Conservation (phyloP, 352 stramenopile genomes). For the Pythium rhizo-oryzae region DNA sequence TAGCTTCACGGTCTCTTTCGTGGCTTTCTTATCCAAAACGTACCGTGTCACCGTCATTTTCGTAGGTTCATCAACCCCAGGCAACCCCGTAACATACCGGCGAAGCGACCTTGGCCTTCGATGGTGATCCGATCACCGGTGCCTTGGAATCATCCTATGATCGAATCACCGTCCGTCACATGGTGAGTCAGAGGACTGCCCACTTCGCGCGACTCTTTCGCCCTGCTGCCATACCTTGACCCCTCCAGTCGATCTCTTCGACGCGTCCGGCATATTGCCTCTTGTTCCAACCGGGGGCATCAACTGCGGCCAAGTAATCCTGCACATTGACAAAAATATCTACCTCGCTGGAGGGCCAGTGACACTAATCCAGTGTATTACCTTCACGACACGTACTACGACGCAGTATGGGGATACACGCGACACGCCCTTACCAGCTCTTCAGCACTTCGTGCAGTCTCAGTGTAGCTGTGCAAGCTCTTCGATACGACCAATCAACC, state of each 20-base stretch:
- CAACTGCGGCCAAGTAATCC: no score
- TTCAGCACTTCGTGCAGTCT: not conserved
- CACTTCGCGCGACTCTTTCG: not conserved
- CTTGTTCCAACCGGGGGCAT: not conserved
- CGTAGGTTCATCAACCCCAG: not conserved
- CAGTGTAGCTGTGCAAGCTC: slow-evolving; percentile 80
- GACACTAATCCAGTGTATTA: not conserved
- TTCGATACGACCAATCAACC: slow-evolving; percentile 70
- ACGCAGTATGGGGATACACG: not conserved
- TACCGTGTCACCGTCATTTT: not conserved
- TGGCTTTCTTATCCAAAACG: slow-evolving; percentile 11
- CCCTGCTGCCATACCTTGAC: not conserved
- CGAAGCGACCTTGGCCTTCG: slow-evolving; percentile 6
- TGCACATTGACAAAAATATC: slow-evolving; percentile 2
- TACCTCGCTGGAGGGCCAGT: not conserved
- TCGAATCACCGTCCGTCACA: not conserved
- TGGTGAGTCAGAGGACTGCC: not conserved
- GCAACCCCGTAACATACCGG: not conserved
- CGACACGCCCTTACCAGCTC: not conserved
- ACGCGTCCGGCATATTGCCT: slow-evolving; percentile 8
- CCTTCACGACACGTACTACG: not conserved
- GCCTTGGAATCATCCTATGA: slow-evolving; percentile 18
- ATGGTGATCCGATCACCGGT: slow-evolving; percentile 16
- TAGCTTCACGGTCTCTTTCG: slow-evolving; percentile 52
- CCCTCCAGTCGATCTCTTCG: slow-evolving; percentile 5